Base-by-base conservation (phyloP, 129 eudicot genomes). In the Lonicera japonica region DNA sequence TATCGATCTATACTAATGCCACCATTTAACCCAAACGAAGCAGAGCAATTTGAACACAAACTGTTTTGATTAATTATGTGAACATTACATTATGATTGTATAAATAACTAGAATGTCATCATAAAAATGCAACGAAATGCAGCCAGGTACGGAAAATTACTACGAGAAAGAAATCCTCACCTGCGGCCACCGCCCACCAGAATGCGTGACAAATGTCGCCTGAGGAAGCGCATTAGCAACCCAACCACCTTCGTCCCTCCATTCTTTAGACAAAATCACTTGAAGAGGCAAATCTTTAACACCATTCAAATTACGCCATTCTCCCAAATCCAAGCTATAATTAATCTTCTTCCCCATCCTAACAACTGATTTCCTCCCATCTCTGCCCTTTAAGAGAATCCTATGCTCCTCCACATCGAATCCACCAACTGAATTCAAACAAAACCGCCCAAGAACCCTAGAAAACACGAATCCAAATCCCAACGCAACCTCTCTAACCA, bases 121-220 rank as follows among this genome's bases (percentile, higher is more conserved):
- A 29, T 29, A 29, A 29, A 29, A 29, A 45, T 45, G n/a, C 51
- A 45, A 45, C 36, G 51, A 45, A 45, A 45, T 45, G 51, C 51
- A 45, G 51, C 14, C n/a, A 45, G n/a, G n/a, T 45, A 45, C 2
- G 51, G 3, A 45, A 45, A 15, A 45, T 45, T 45, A 10, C n/a
- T 5, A 45, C 12, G n/a, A 45, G n/a, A 23, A 17, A 58, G 61
- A 16, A 21, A 63, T 19, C 25, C 82, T 73, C 77, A 86, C 97
- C 97, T 81, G 95, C 14, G 84, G 86, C 97, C 95, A 91, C 43
- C 90, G 75, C 18, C 97, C 97, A 68, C 97, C 95, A 54, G 90
- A 87, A 78, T 91, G 95, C 54, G 82, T 73, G 55, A 75, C 79
- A 53, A 79, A 69, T 12, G 65, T 65, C 6, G 81, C 95, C 67